phyloP scores from a whole-genome alignment of 495 filamentous ascomycete species.

The Evernia prunastri region DNA sequence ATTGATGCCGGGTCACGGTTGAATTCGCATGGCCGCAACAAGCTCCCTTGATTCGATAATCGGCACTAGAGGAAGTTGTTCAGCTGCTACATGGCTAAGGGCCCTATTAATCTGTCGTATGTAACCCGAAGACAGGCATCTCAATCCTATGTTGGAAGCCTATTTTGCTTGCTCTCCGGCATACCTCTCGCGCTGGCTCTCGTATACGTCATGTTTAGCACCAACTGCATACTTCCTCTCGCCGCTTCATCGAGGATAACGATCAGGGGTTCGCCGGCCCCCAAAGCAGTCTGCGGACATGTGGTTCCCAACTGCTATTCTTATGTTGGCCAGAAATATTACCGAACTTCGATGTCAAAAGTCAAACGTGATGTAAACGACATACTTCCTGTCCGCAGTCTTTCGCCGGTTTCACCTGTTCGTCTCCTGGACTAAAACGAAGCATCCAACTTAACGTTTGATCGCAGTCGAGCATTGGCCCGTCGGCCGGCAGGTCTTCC shows the following conservation, averaged over 20 bases:
- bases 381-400: not conserved
- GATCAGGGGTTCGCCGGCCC: not conserved
- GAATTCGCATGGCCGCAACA: not conserved
- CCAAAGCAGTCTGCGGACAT: not conserved
- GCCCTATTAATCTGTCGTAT: not conserved
- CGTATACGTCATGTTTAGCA: not conserved
- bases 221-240: not conserved
- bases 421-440: not conserved
- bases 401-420: conserved; percentile 1
- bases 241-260: not conserved
- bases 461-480: not conserved
- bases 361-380: not conserved
- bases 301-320: not conserved
- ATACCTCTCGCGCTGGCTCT: not conserved
- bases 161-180: not conserved
- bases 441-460: not conserved
- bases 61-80: not conserved
- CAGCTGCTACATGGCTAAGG: not conserved
- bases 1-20: not conserved
- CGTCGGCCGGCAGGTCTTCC: too few species aligned
- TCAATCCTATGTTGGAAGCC: not conserved
- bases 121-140: not conserved
- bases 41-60: not conserved
- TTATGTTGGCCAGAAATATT: not conserved
- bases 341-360: not conserved